A percentile compares a stretch with the other conserved stretches of the same genome.
Conservation (phyloP, 2,329 filamentous ascomycete species). For the Sporothrix curviconia region DNA sequence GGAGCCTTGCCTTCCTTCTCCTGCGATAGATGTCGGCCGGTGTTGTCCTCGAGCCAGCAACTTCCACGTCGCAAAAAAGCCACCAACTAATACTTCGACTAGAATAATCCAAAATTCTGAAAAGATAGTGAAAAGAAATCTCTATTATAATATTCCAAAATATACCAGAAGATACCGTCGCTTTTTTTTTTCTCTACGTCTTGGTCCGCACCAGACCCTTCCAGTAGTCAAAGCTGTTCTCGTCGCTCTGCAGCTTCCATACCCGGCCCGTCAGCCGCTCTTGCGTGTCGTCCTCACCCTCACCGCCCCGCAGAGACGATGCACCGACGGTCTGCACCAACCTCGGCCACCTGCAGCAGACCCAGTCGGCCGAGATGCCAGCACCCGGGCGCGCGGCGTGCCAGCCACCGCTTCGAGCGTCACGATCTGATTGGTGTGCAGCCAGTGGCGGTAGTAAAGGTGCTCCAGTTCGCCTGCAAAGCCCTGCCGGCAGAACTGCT, state of each 20-base stretch:
- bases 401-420: slow-evolving; percentile 77
- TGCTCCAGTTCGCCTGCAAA: slow-evolving; percentile 68
- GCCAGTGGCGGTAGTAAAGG: slow-evolving; percentile 75
- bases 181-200: no score
- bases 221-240: slow-evolving; percentile 98
- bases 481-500: slow-evolving; percentile 64
- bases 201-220: slow-evolving; percentile 79
- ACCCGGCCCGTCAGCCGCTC: slow-evolving; percentile 62
- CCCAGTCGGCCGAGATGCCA: slow-evolving; percentile 88
- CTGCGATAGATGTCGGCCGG: no score
- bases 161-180: no score
- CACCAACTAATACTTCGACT: no score
- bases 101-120: no score
- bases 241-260: slow-evolving; percentile 86
- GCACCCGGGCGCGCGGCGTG: slow-evolving; percentile 60
- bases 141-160: not conserved
- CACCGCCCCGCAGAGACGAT: not conserved
- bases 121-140: not conserved
- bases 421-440: slow-evolving; percentile 67
- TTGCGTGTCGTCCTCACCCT: slow-evolving; percentile 33
- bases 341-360: slow-evolving; percentile 74
- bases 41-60: no score
- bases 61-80: no score
- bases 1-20: no score
- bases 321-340: slow-evolving; percentile 49